Percentiles rank a stretch among this genome's conserved stretches.
Conservation (phyloP, 306 rosid species). For the Elaeagnus macrophylla region DNA sequence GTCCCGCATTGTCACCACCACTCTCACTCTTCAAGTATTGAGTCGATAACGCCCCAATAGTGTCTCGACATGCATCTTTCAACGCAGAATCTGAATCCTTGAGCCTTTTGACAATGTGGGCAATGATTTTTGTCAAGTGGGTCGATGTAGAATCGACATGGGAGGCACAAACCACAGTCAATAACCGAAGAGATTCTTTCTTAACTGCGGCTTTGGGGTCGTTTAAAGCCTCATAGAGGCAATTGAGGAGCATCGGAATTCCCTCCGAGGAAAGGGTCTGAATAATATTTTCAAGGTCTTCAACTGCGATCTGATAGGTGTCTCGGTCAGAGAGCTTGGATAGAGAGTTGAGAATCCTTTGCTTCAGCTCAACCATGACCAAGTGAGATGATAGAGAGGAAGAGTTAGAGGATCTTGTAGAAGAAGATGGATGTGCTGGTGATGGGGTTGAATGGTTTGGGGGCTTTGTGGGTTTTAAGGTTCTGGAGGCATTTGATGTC, state of each 20-base stretch:
- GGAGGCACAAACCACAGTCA: conserved; percentile 47
- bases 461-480: conserved; percentile 45
- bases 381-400: conserved; percentile 61
- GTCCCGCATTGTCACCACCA: conserved; percentile 25
- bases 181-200: conserved; percentile 65
- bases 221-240: conserved; percentile 65
- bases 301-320: conserved; percentile 87
- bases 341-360: conserved; percentile 69
- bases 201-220: conserved; percentile 87
- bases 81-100: conserved; percentile 73
- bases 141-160: conserved; percentile 52
- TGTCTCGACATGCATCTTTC: conserved; percentile 73
- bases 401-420: conserved; percentile 36
- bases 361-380: conserved; percentile 92
- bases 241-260: conserved; percentile 76
- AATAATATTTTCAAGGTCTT: conserved; percentile 69
- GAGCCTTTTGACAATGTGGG: conserved; percentile 55
- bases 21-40: conserved; percentile 42
- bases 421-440: conserved; percentile 6
- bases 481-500: conserved; percentile 41
- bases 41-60: conserved; percentile 51
- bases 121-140: conserved; percentile 66
- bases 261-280: conserved; percentile 52
- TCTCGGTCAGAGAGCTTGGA: conserved; percentile 90
- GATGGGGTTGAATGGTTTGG: conserved; percentile 37